phyloP scores from a whole-genome alignment of 345 rosid genomes.

The Dipteronia dyeriana region DNA sequence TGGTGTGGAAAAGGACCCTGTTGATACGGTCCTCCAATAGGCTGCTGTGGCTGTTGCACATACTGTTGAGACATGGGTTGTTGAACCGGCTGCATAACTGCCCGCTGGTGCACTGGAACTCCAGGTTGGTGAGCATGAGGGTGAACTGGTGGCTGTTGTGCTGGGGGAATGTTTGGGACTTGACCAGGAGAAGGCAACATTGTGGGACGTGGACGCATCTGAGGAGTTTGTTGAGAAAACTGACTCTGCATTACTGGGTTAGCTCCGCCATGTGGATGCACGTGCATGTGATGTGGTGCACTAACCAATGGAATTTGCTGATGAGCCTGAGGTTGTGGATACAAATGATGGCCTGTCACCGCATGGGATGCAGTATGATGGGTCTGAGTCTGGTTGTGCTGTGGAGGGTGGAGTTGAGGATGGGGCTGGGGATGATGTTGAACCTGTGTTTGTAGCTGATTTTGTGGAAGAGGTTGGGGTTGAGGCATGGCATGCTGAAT shows the following conservation, averaged over 20 bases:
- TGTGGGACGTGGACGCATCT: conserved; percentile 41
- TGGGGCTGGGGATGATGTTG: conserved; percentile 25
- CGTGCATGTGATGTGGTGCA: conserved; percentile 34
- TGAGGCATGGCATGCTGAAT: conserved; percentile 36
- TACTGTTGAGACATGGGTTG: conserved; percentile 47
- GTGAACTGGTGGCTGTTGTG: conserved; percentile 41
- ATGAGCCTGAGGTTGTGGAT: conserved; percentile 46
- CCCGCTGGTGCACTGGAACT: conserved; percentile 39
- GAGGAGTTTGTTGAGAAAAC: conserved; percentile 46
- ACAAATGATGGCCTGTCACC: conserved; percentile 57
- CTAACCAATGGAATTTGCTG: conserved; percentile 43
- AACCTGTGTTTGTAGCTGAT: conserved; percentile 27
- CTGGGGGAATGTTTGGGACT: conserved; percentile 26
- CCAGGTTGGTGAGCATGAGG: conserved; percentile 46
- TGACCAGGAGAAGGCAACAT: conserved; percentile 41
- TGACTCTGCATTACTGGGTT: conserved; percentile 48
- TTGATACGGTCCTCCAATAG: conserved; percentile 49
- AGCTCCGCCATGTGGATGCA: conserved; percentile 41
- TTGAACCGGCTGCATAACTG: conserved; percentile 42
- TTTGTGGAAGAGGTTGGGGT: conserved; percentile 6
- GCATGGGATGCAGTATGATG: conserved; percentile 41
- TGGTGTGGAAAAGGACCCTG: conserved; percentile 45
- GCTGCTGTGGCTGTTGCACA: conserved; percentile 43
- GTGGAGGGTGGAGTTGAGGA: conserved; percentile 32
- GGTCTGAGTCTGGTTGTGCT: conserved; percentile 33